phyloP scores from a whole-genome alignment of 1,284 basidiomycete species.

The Puccinia polysora region DNA sequence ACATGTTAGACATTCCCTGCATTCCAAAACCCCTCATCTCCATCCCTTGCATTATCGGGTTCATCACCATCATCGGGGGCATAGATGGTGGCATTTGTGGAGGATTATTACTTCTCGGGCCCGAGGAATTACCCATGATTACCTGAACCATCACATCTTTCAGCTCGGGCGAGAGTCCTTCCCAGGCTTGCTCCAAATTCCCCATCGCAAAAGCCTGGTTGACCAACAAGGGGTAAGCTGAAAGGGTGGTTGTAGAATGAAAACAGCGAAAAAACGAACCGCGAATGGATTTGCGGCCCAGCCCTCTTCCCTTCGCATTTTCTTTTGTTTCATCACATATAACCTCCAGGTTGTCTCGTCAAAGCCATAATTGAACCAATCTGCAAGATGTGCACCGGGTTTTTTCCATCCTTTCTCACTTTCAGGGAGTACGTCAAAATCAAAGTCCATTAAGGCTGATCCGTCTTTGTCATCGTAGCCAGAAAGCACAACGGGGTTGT shows the following conservation, averaged over 20 bases:
- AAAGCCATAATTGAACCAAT: constrained; percentile 99
- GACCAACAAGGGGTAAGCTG: neutral
- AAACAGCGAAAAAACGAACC: constrained; percentile 17
- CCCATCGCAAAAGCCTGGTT: constrained; percentile 34
- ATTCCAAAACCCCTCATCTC: constrained; percentile 41
- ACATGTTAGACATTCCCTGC: constrained; percentile 42
- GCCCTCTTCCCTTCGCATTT: constrained; percentile 9
- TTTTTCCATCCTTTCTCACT: constrained; percentile 75
- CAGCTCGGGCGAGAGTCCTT: constrained; percentile 20
- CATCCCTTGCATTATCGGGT: constrained; percentile 41
- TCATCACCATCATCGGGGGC: constrained; percentile 42
- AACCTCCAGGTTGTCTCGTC: constrained; percentile 93
- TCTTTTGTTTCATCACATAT: constrained; percentile 71
- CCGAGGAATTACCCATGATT: constrained; percentile 35
- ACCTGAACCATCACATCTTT: constrained; percentile 41
- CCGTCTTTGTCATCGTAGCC: constrained; percentile 42
- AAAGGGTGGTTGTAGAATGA: neutral
- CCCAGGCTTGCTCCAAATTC: constrained; percentile 41
- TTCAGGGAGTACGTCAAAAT: constrained; percentile 67
- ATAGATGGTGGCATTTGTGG: constrained; percentile 32
- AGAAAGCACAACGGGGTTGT: constrained; percentile 17
- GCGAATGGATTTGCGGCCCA: constrained; percentile 42
- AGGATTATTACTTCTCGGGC: constrained; percentile 26
- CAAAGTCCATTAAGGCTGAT: constrained; percentile 61
- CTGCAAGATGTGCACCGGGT: constrained; percentile 86